Evolutionary conservation across 2,329 filamentous ascomycete species (phyloP), one percentile per base, ranked within the genome.

Genomic region (Colletotrichum ledebouriae): DNA sequence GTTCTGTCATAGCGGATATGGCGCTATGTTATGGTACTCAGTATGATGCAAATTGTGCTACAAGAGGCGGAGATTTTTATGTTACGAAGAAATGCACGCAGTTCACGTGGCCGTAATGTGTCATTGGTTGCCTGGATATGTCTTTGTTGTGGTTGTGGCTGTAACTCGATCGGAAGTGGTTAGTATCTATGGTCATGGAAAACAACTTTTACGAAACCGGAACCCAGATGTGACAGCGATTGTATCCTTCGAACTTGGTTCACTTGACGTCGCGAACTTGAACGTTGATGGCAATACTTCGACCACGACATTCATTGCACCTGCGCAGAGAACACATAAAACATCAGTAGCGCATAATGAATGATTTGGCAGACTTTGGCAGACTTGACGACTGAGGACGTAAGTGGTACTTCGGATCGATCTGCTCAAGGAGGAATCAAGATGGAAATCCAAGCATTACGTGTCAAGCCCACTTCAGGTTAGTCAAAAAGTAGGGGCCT

Each of bases 81-180:
- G 25, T 46, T 17, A 67, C 25, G 64, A 64, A 53, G 39, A 55
- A 22, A 47, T 33, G 44, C 25, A 17, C 53, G 53, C 44, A 47
- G 15, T 12, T 15, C 42, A 46, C 6, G 20, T 56, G 52, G 59
- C 52, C 63, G 44, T 63, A 58, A 58, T 59, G 52, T 63, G 53
- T 58, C 29, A 22, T 63, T 11, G n/a, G 59, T 20, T 55, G 20
- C 6, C 57, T 37, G 33, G 29, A 4, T 17, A 55, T 37, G 33
- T 49, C n/a, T 25, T 60, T 53, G 20, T 50, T 22, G 12, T n/a
- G 6, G 41, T 49, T 10, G 9, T 22, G 22, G 22, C n/a, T 37
- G 12, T 20, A 42, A 15, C 42, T 42, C 33, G 5, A 13, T 55
- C 34, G 34, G 17, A 33, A 17, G 25, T 25, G 42, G 25, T 13